Base-by-base conservation (phyloP, 805 yeast species). In the Ogataea parapolymorpha region DNA sequence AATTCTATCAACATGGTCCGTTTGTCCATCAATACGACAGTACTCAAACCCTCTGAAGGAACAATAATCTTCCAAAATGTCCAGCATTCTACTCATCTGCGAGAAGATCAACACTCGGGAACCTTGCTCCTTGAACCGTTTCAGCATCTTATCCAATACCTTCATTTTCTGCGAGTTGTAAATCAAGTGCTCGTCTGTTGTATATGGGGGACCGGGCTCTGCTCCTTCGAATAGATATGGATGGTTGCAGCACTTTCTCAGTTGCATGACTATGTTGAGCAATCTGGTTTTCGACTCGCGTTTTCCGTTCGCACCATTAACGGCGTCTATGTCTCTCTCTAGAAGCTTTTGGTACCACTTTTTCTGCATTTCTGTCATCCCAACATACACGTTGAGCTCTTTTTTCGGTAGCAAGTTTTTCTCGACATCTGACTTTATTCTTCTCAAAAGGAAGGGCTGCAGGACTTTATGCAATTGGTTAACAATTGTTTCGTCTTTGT, bases 201-300 rank as follows among this genome's bases (percentile, higher is more conserved):
- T 85, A 53, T 70, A 85, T 16, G 95, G 95, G 14, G 95, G 95
- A 10, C 95, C 95, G 1, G 93, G 93, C 56, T 85, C 95, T 1
- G 91, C 93, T 32, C 95, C 95, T 59, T 85, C 93, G 54, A 85
- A 85, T 28, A 85, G 63, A 56, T 85, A 85, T 11, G 95, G 95
- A 64, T 85, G 95, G 54, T 85, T 85, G 65, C 91, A 85, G 60
- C 93, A 85, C 60, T 85, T 85, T 58, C 93, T 74, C 54, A 85
- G 68, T 59, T 85, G 95, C 95, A 85, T 85, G 35, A 84, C 91
- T 51, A 85, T 85, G 58, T 85, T 85, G 35, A 85, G 65, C 44
- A 85, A 67, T 54, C 93, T 68, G 2, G 95, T 85, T 56, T 85
- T 84, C 11, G 84, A 74, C 58, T 85, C 95, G 44, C 78, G 74